A percentile compares a stretch with the other conserved stretches of the same genome.
Conservation (phyloP, 2,329 filamentous ascomycete genomes). For the Colletotrichum cereale region DNA sequence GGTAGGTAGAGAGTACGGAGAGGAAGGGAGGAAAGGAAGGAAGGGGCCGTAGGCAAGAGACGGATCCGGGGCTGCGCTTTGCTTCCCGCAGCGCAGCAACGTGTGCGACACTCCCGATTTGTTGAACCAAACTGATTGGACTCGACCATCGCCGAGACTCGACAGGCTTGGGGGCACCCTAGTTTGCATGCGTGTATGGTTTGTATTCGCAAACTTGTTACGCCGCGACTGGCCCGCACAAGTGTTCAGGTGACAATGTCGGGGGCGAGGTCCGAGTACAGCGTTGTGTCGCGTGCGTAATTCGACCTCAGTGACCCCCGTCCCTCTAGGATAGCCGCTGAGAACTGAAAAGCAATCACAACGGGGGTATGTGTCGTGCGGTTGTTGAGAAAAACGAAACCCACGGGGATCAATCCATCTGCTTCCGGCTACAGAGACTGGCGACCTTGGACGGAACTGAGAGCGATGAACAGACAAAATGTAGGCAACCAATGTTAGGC, state of each 20-base stretch:
- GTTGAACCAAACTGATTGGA: constrained; percentile 11
- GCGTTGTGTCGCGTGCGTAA: constrained; percentile 7
- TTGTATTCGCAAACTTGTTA: constrained; percentile 39
- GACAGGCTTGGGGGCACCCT: constrained; percentile 8
- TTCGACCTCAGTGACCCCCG: constrained; percentile 10
- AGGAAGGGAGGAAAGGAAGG: neutral
- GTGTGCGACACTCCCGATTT: constrained; percentile 19
- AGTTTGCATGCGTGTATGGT: constrained; percentile 23
- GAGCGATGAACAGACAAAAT: neutral
- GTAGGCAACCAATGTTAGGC: constrained; percentile 5
- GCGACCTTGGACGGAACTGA: neutral
- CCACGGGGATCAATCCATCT: neutral
- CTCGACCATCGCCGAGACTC: neutral
- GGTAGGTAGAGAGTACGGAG: too few relatives aligned
- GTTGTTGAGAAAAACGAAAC: neutral
- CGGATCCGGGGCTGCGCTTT: constrained; percentile 6
- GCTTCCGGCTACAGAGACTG: neutral
- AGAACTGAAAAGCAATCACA: neutral
- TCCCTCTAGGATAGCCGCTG: constrained; percentile 11
- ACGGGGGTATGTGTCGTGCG: neutral
- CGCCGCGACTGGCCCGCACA: constrained; percentile 28
- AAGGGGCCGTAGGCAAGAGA: neutral
- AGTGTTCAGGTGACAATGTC: constrained; percentile 35
- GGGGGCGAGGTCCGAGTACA: constrained; percentile 34
- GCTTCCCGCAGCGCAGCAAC: neutral